Base-by-base conservation (phyloP, 2,329 filamentous ascomycete genomes). In the Xylaria arbuscula region DNA sequence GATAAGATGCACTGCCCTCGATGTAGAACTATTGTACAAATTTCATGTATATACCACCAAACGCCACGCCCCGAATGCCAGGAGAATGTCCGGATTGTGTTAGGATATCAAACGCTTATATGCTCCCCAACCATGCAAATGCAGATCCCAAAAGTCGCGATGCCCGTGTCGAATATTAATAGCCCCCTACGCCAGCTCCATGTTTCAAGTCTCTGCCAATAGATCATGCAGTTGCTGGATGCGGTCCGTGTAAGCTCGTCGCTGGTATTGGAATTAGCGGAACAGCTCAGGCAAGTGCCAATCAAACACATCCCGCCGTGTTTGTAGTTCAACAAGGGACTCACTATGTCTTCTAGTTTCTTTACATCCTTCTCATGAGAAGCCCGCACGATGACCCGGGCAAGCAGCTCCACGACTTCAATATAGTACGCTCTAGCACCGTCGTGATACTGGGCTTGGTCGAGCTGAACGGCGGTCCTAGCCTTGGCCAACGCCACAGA, bases 21-120 rank as follows among this genome's bases (percentile, higher is more conserved):
- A 64, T 74, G 71, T 75, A 76, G 69, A 70, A 74, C 64, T 71
- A 75, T 54, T 76, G 74, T 77, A 76, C 61, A 72, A 73, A 71
- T 69, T 40, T 54, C 58, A 64, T 58, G 62, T 68, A 48, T 62
- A 67, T 67, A 72, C 53, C 64, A 66, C 50, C 65, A 68, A 65
- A 66, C 51, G 32, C 53, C 67, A 58, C 42, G 28, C 60, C 42
- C 66, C 40, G 17, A 59, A 40, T 42, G 40, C 51, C 32, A 11
- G 32, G 19, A 36, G 17, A 59, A 40, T 42, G 40, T 45, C 32
- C 15, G 32, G 19, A 36, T 36, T 47, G 50, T 62, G 56, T 57
- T 32, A 38, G 34, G 42, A 64, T 55, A 48, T 59, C 53, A 67
- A 57, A 56, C 51, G 42, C 54, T 60, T 40, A 40, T 34, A 34